A percentile compares a stretch with the other conserved stretches of the same genome.
phyloP scores from a whole-genome alignment of 805 yeast species.

The Yamadazyma olivae region DNA sequence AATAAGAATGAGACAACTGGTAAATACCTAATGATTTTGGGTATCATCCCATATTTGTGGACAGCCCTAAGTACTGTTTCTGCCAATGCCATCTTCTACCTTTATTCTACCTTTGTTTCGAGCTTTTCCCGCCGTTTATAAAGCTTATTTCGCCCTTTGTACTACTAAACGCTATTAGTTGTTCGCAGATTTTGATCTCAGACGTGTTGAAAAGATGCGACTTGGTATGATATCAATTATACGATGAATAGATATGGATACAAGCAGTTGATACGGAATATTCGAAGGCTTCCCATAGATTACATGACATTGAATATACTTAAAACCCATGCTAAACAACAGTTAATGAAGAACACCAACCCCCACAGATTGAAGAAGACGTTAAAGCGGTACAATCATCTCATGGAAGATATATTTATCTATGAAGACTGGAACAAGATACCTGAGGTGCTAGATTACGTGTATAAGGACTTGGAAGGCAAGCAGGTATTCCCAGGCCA shows the following conservation, averaged over 20 bases:
- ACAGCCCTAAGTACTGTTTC: conserved; percentile 37
- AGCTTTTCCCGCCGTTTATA: too few relatives aligned
- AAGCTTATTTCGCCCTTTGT: too few relatives aligned
- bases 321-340: conserved; percentile 10
- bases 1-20: conserved; percentile 33
- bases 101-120: too few relatives aligned
- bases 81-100: conserved; percentile 45
- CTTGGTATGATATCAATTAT: too few relatives aligned
- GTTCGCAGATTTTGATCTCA: too few relatives aligned
- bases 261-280: conserved; percentile 19
- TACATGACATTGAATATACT: conserved; percentile 5
- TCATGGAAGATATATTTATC: conserved; percentile 25
- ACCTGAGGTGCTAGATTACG: conserved; percentile 22
- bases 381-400: too few relatives aligned
- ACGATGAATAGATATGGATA: too few relatives aligned
- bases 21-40: conserved; percentile 29
- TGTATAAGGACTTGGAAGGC: conserved; percentile 18
- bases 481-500: conserved; percentile 4
- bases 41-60: conserved; percentile 38
- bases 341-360: too few relatives aligned
- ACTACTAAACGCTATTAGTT: too few relatives aligned
- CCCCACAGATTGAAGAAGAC: conserved; percentile 10
- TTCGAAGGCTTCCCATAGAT: conserved; percentile 31
- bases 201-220: too few relatives aligned
- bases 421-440: conserved; percentile 24